Base-by-base conservation (phyloP, 2,329 filamentous ascomycete genomes). In the Ceratocystis albifundus region DNA sequence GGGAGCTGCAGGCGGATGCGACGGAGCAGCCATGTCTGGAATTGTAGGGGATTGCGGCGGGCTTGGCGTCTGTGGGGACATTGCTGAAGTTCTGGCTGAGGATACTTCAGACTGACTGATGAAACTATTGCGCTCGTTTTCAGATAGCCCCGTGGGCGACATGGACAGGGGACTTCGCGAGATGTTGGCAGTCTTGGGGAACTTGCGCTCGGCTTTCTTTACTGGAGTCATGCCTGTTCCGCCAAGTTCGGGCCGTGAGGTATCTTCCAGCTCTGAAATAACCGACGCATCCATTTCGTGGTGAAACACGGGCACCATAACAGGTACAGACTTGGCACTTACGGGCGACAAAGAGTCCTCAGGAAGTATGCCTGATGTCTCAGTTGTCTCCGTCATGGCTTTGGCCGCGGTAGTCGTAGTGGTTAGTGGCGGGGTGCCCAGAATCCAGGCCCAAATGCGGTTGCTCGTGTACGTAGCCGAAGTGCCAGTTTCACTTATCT, bases 371-470 rank as follows among this genome's bases (percentile, higher is more conserved):
- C 48, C 53, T 4, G 53, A 59, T 2, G 64, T 62, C 5, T 66
- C 67, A 3, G 76, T 79, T 2, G 77, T 78, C 64, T 78, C 71
- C 0, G 80, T 81, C 0, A 74, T 72, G 0, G 77, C 75, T 70
- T 83, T 83, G 59, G 75, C 74, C 61, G 68, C 68, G 30, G 69
- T 72, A 1, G 73, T 71, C 64, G 81, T 78, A 10, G 32, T 12
- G 17, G 4, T 25, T 17, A 48, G 22, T 44, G 45, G 17, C 15
- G 55, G 32, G 17, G 55, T 62, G 7, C 77, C 78, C 64, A 76
- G 76, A 65, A 84, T 77, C 83, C 83, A 85, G 1, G 76, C 77
- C 10, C 78, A 71, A 70, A 85, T 80, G 45, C 78, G 77, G 65
- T 76, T 75, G 50, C 77, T 76, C 30, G 76, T 76, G 55, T 82